phyloP scores from a whole-genome alignment of 2,329 filamentous ascomycete species.

The Penicillium psychrosexuale region DNA sequence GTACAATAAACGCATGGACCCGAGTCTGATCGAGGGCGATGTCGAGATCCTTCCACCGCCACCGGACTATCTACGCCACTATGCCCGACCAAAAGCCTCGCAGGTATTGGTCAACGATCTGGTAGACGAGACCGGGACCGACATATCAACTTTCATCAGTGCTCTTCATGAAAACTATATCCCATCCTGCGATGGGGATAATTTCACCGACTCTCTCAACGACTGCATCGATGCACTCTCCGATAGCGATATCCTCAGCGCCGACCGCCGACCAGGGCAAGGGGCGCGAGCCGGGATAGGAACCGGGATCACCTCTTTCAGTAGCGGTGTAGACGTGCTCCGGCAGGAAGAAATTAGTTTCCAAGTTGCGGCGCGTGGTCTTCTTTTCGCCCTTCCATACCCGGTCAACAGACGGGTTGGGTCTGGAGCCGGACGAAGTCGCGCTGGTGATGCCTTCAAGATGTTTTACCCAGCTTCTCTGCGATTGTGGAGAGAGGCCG shows the following conservation, averaged over 20 bases:
- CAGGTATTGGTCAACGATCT: conserved; percentile 69
- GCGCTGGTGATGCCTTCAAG: conserved; percentile 63
- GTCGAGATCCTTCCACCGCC: conserved; percentile 53
- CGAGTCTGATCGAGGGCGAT: conserved; percentile 32
- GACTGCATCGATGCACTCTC: conserved; percentile 85
- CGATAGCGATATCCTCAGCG: conserved; percentile 78
- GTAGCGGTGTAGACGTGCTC: conserved; percentile 58
- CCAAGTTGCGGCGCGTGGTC: conserved; percentile 80
- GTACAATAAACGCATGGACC: conserved; percentile 83
- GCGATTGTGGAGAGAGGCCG: conserved; percentile 76
- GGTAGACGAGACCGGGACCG: conserved; percentile 91
- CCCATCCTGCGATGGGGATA: conserved; percentile 67
- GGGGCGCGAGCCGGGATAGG: conserved; percentile 52
- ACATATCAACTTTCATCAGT: conserved; percentile 83
- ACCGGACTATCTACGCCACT: conserved; percentile 57
- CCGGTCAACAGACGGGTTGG: conserved; percentile 67
- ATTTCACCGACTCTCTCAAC: conserved; percentile 73
- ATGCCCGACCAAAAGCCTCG: conserved; percentile 59
- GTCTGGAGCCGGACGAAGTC: conserved; percentile 34
- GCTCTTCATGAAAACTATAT: conserved; percentile 92
- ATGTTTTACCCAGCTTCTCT: conserved; percentile 91
- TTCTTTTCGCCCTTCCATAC: conserved; percentile 78
- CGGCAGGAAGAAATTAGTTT: conserved; percentile 94
- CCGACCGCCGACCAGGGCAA: conserved; percentile 49
- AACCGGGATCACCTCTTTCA: conserved; percentile 54